Conservation (phyloP, 441 rosid species). For the Biscutella laevigata region DNA sequence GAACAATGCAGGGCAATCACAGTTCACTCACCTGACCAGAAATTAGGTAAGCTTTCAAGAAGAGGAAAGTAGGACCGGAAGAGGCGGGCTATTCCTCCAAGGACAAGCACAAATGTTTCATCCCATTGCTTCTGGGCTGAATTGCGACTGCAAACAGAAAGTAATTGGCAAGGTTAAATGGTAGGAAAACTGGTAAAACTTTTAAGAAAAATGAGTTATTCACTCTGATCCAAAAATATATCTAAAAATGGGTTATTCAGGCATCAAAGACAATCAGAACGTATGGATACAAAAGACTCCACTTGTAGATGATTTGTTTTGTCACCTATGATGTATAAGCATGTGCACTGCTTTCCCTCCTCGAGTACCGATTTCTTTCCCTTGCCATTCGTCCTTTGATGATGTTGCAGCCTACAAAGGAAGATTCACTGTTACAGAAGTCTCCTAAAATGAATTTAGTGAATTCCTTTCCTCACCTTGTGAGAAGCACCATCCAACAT, state of each 20-base stretch:
- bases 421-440: constrained; percentile 18
- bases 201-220: neutral
- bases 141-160: constrained; percentile 69
- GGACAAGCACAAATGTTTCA: constrained; percentile 94
- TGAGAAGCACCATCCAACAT: constrained; percentile 83
- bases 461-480: constrained; percentile 50
- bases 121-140: constrained; percentile 99
- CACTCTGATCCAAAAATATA: no score
- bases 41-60: constrained; percentile 66
- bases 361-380: constrained; percentile 92
- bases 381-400: constrained; percentile 98
- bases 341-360: constrained; percentile 98
- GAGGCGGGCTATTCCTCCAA: constrained; percentile 90
- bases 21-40: constrained; percentile 71
- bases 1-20: constrained; percentile 1
- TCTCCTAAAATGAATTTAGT: constrained; percentile 14
- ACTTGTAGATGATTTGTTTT: neutral
- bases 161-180: constrained; percentile 6
- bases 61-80: constrained; percentile 91
- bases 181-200: neutral
- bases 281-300: constrained; percentile 15
- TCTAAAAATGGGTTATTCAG: no score
- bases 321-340: constrained; percentile 97
- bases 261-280: constrained; percentile 6
- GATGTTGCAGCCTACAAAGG: constrained; percentile 85